These are phyloP conservation scores for Penicillium sp. DNA, from an alignment of 2,329 filamentous ascomycete genomes.

Conservation along the genomic window DNA sequence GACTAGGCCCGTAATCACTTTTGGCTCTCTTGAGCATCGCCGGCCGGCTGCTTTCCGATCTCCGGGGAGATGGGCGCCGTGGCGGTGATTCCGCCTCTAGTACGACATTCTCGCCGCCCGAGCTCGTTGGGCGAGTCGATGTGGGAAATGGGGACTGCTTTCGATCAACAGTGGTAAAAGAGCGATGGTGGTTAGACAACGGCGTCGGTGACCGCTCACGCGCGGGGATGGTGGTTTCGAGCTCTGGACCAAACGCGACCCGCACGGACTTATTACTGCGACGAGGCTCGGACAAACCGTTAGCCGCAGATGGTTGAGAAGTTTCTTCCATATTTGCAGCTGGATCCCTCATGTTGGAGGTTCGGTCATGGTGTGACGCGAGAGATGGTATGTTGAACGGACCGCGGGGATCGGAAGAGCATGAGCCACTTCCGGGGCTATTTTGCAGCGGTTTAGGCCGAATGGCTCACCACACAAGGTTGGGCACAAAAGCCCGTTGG, in stretches of 20 bases:
- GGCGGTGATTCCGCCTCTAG: slow-evolving; percentile 19
- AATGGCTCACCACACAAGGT: neutral
- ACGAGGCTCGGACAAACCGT: slow-evolving; percentile 29
- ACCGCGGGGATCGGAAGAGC: slow-evolving; percentile 9
- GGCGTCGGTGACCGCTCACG: slow-evolving; percentile 32
- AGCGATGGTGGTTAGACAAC: slow-evolving; percentile 29
- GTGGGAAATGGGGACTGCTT: slow-evolving; percentile 20
- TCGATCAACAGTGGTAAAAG: slow-evolving; percentile 32
- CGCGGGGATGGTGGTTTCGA: slow-evolving; percentile 35
- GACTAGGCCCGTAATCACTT: slow-evolving; percentile 48
- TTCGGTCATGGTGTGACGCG: slow-evolving; percentile 29
- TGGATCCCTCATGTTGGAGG: slow-evolving; percentile 35
- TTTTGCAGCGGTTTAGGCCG: slow-evolving; percentile 1
- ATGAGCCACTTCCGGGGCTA: slow-evolving; percentile 6
- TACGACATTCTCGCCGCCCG: slow-evolving; percentile 28
- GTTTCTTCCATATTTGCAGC: slow-evolving; percentile 33
- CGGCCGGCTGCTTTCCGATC: slow-evolving; percentile 31
- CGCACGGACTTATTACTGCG: slow-evolving; percentile 33
- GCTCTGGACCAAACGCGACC: slow-evolving; percentile 37
- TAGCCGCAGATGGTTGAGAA: slow-evolving; percentile 23
- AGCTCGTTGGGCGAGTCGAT: slow-evolving; percentile 28
- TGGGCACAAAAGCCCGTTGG: neutral
- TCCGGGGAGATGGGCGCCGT: slow-evolving; percentile 26
- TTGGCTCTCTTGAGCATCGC: slow-evolving; percentile 46
- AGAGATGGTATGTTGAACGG: slow-evolving; percentile 8